Evolutionary conservation across 306 rosid genomes (phyloP).

Genomic region (Vigna nakashimae): DNA sequence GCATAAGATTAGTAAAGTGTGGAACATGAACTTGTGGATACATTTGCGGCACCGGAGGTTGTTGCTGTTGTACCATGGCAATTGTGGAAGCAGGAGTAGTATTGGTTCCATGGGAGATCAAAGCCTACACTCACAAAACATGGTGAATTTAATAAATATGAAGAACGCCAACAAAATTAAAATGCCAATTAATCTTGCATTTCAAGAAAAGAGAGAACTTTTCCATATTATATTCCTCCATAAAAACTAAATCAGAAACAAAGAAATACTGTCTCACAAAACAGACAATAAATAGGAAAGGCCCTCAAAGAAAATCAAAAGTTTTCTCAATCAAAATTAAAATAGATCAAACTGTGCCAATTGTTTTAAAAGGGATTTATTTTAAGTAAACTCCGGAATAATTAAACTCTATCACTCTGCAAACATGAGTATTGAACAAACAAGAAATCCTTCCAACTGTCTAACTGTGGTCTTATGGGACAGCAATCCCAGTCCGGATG

Average conservation of each 20-base stretch:
- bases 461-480: no score
- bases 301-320: slow-evolving; percentile 1
- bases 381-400: background rate
- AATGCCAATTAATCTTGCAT: slow-evolving; percentile 6
- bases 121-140: slow-evolving; percentile 55
- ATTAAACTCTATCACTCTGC: slow-evolving; percentile 13
- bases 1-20: slow-evolving; percentile 89
- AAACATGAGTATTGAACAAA: background rate
- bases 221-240: background rate
- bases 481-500: no score
- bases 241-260: slow-evolving; percentile 15
- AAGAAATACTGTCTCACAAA: background rate
- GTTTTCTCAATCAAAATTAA: slow-evolving; percentile 13
- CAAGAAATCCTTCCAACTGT: background rate
- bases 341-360: background rate
- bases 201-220: background rate
- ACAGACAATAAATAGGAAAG: background rate
- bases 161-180: background rate
- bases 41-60: slow-evolving; percentile 86
- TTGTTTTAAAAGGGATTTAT: background rate
- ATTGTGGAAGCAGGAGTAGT: slow-evolving; percentile 72
- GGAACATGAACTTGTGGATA: slow-evolving; percentile 96
- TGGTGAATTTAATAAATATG: background rate
- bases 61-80: slow-evolving; percentile 87
- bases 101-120: slow-evolving; percentile 66